Conservation (phyloP, 192 early-diverging fungal species). For the Cladochytrium replicatum region DNA sequence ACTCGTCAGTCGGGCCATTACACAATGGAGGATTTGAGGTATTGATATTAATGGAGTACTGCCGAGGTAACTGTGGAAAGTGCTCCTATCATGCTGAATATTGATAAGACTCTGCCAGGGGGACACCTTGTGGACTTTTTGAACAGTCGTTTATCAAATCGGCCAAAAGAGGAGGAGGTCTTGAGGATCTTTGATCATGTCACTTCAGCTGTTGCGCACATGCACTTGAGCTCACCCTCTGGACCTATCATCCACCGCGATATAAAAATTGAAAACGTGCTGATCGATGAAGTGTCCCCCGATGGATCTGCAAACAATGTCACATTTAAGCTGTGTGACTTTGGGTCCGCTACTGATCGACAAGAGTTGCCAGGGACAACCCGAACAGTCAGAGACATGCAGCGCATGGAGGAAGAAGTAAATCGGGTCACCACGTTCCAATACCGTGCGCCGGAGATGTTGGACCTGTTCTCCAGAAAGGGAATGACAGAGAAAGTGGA, state of each 20-base stretch:
- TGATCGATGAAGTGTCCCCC: conserved; percentile 8
- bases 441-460: conserved; percentile 92
- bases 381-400: conserved; percentile 56
- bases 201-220: conserved; percentile 78
- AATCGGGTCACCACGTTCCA: conserved; percentile 78
- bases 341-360: conserved; percentile 75
- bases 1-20: conserved; percentile 46
- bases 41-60: conserved; percentile 89
- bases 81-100: neutral
- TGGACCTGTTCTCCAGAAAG: conserved; percentile 76
- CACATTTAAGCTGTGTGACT: conserved; percentile 87
- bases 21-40: conserved; percentile 59
- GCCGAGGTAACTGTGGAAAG: conserved; percentile 45
- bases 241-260: conserved; percentile 81
- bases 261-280: conserved; percentile 71
- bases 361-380: conserved; percentile 43
- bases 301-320: conserved; percentile 29
- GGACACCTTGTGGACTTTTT: conserved; percentile 78
- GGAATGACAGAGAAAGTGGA: conserved; percentile 80
- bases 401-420: conserved; percentile 80
- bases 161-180: conserved; percentile 75
- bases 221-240: conserved; percentile 76
- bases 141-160: conserved; percentile 63
- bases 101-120: too few relatives aligned
- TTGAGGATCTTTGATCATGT: conserved; percentile 81